Evolutionary conservation across 768 basidiomycete species (phyloP).

Genomic region (Lactarius sanguifluus): DNA sequence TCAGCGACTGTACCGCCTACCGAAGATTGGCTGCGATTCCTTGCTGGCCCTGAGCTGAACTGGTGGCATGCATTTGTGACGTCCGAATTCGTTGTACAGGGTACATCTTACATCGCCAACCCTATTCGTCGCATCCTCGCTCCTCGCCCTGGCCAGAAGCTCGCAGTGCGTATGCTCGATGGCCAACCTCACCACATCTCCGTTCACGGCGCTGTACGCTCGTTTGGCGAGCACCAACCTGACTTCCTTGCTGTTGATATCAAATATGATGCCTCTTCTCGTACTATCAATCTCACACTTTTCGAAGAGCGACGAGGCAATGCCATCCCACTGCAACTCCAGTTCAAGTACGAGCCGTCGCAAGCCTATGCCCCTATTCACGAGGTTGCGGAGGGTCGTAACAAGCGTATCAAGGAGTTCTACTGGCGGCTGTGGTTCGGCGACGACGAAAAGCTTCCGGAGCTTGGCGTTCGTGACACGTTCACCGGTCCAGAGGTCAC

Average conservation of each 20-base stretch:
- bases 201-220: constrained; percentile 78
- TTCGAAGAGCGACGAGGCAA: constrained; percentile 79
- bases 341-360: constrained; percentile 84
- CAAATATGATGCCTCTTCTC: constrained; percentile 50
- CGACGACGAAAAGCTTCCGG: constrained; percentile 71
- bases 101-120: constrained; percentile 81
- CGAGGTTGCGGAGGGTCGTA: constrained; percentile 80
- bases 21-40: constrained; percentile 75
- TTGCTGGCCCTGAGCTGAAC: constrained; percentile 77
- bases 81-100: constrained; percentile 84
- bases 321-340: constrained; percentile 76
- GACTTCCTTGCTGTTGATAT: constrained; percentile 85
- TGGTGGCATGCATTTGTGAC: constrained; percentile 88
- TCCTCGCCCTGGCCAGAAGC: constrained; percentile 77
- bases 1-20: constrained; percentile 55
- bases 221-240: constrained; percentile 66
- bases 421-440: constrained; percentile 99
- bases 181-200: constrained; percentile 56
- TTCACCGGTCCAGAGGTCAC: constrained; percentile 87
- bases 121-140: constrained; percentile 83
- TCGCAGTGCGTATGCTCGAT: constrained; percentile 54
- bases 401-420: constrained; percentile 90
- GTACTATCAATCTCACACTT: constrained; percentile 67
- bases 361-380: constrained; percentile 92
- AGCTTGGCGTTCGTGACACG: constrained; percentile 75